phyloP scores from a whole-genome alignment of 495 filamentous ascomycete species.

The Amphirosellinia nigrospora region DNA sequence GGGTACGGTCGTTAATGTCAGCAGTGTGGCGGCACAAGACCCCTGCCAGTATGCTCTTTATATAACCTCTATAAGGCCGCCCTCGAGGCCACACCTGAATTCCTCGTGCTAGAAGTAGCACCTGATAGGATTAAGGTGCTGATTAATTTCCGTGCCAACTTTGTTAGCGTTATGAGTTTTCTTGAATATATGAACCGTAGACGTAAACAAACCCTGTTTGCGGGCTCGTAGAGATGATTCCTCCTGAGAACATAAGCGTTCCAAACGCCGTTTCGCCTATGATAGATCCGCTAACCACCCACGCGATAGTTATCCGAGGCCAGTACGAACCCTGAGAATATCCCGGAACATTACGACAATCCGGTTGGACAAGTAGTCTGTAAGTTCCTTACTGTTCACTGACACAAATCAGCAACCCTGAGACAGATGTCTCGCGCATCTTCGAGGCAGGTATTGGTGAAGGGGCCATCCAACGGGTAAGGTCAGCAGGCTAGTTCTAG shows the following conservation, averaged over 20 bases:
- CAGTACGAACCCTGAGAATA: conserved; percentile 22
- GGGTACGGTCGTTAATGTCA: conserved; percentile 57
- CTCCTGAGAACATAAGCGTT: not conserved
- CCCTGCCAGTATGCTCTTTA: conserved; percentile 42
- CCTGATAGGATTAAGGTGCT: conserved; percentile 47
- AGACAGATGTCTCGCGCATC: conserved; percentile 44
- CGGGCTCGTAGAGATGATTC: not conserved
- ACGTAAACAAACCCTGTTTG: not conserved
- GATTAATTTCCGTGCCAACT: conserved; percentile 40
- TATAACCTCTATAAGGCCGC: conserved; percentile 56
- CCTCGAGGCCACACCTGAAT: conserved; percentile 41
- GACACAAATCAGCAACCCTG: conserved; percentile 49
- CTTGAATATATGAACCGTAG: not conserved
- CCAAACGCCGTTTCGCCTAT: not conserved
- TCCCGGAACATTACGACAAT: conserved; percentile 25
- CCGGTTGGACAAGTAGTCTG: conserved; percentile 19
- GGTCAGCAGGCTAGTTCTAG: conserved; percentile 25
- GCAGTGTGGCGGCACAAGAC: conserved; percentile 47
- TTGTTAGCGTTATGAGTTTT: conserved; percentile 19
- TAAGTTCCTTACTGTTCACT: conserved; percentile 26
- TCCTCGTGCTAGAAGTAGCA: conserved; percentile 46
- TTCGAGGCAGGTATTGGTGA: conserved; percentile 45
- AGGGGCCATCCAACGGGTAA: conserved; percentile 32
- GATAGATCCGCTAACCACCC: conserved; percentile 21
- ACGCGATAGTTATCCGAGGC: conserved; percentile 23